Percentiles rank a stretch among this genome's conserved stretches.
phyloP scores from a whole-genome alignment of 352 stramenopile species.

The Phytophthora multivora region DNA sequence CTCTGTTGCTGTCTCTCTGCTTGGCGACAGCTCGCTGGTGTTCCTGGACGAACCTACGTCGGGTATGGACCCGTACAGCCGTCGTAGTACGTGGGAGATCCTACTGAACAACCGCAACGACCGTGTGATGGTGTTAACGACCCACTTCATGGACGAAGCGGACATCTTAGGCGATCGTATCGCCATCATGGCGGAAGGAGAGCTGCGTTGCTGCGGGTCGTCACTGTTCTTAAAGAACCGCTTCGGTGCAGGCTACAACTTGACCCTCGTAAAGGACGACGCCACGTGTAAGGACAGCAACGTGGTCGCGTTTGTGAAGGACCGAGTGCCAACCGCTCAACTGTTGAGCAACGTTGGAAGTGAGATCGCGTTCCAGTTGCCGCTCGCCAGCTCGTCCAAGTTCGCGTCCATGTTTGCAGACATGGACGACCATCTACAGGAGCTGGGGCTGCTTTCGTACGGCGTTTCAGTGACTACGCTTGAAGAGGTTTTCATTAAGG shows the following conservation, averaged over 20 bases:
- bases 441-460: conserved; percentile 56
- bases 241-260: conserved; percentile 73
- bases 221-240: conserved; percentile 85
- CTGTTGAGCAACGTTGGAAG: conserved; percentile 72
- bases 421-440: conserved; percentile 50
- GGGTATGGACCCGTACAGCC: conserved; percentile 96
- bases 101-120: conserved; percentile 61
- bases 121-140: conserved; percentile 89
- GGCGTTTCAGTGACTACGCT: conserved; percentile 85
- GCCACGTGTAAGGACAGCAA: conserved; percentile 32
- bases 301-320: conserved; percentile 43
- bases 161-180: conserved; percentile 87
- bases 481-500: conserved; percentile 86
- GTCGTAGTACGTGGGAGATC: conserved; percentile 93
- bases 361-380: conserved; percentile 76
- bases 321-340: conserved; percentile 40
- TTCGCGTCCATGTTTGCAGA: conserved; percentile 70
- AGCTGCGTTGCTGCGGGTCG: conserved; percentile 71
- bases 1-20: conserved; percentile 88
- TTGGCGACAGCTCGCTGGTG: conserved; percentile 85
- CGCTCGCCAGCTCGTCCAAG: conserved; percentile 42
- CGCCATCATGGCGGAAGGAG: conserved; percentile 86
- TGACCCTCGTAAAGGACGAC: conserved; percentile 67
- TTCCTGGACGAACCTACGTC: conserved; percentile 93
- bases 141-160: conserved; percentile 95